Evolutionary conservation across 306 rosid species (phyloP), one percentile per base, ranked within the genome.

Genomic region (Amphicarpaea edgeworthii): DNA sequence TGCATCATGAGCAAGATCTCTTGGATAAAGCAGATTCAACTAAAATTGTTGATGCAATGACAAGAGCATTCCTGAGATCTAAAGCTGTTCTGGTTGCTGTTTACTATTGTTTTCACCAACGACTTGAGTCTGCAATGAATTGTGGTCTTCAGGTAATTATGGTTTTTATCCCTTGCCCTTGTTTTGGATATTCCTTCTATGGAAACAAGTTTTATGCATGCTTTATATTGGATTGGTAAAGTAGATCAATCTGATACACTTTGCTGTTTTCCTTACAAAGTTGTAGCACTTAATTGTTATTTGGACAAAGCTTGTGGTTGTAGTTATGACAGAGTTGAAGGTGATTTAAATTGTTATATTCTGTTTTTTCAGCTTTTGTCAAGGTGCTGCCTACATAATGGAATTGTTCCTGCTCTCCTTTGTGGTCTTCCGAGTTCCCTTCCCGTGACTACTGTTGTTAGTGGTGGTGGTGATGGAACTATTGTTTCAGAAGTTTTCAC

Each of bases 401-500:
- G 82, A 76, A 78, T 73, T 76, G 87, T 95, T 83, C 90, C 97
- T 4, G 90, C 90, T 3, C 85, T 90, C n/a, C 89, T 95, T 21
- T 95, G 99, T 85, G 96, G 96, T 68, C 85, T 95, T 57, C 97
- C 99, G 37, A 85, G 81, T 73, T 90, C 97, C 77, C 91, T 95
- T 61, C 99, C 99, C 6, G 92, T 85, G 73, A 87, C 93, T 70
- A 92, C 97, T 60, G 87, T 95, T 83, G 97, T 95, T 57, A 95
- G 99, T 79, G 99, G 99, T 11, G 97, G 96, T 2, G 97, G 92
- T 68, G 99, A 95, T 79, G 92, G 93, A 40, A 95, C 97, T 68
- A 84, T 95, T 76, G 82, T 92, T 68, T 88, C 95, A 37, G 97
- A 94, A 86, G 81, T 90, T 66, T 94, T 92, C 83, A 85, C 88